Evolutionary conservation across 176 grass and related monocot genomes (phyloP), one percentile per base, ranked within the genome.

Genomic region (Aegilops sharonensis): DNA sequence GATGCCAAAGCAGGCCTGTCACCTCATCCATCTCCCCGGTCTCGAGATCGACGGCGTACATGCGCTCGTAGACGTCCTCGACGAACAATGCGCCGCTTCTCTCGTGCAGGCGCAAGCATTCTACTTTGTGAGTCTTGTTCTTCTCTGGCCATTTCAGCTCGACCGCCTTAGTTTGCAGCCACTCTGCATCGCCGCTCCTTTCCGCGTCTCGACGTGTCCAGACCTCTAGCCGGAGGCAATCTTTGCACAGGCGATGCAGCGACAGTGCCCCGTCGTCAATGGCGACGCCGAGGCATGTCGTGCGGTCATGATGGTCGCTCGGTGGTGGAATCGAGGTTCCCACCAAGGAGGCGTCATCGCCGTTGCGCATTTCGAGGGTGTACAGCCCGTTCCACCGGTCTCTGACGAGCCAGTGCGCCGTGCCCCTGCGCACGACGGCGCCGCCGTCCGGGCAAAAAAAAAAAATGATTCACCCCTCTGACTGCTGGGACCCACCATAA

Each of bases 31-130:
- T 20, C 4, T 0, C 35, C 37, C 68, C 20, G 21, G 35, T 39
- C 11, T 9, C 9, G 20, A 23, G 36, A 23, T 71, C 20, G 10
- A 23, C 68, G 0, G 5, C 1, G 68, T 35, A n/a, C 20, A 40
- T 4, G 67, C 67, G 4, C 3, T 20, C 4, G 11, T 3, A 0
- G 4, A 0, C 0, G 1, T 67, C 64, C 29, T n/a, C 37, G 68
- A 71, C 20, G 35, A 40, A 35, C 68, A 71, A 40, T 5, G 9
- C 20, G 34, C 8, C 2, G 10, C 67, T 39, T 32, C 17, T 71
- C 68, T 71, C 68, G 20, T 37, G 20, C 4, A 12, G 18, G 20
- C 68, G 11, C 35, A 71, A 4, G 35, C 48, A 17, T 52, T 52
- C 5, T 52, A 6, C 14, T 52, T 52, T 52, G 4, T 6, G 0